Base-by-base conservation (phyloP, 257 asterid species). In the Solanum paucissectum region DNA sequence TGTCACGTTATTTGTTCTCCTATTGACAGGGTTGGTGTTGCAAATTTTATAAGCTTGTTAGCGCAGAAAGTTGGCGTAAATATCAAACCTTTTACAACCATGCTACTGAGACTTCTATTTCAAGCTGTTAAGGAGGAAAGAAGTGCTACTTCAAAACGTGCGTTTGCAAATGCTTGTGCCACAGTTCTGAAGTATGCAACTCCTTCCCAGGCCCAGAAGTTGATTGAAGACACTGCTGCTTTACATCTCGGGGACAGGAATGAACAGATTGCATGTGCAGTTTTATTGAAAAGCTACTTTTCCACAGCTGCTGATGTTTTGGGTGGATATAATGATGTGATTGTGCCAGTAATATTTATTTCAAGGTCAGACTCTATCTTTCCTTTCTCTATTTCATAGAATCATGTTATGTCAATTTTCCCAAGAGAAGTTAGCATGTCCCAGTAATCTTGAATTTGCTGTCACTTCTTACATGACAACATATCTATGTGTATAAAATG, bases 151-250 rank as follows among this genome's bases (percentile, higher is more conserved):
- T 94, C 98, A 49, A 95, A 92, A 89, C 98, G 98, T 87, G 98
- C 98, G 85, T 96, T 95, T 91, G 97, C 98, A 71, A 95, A 93
- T 94, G 99, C 99, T 58, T 97, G 98, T 90, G 97, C 99, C 49
- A 88, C 93, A 87, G 95, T 97, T 89, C 89, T 97, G 92, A 97
- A 96, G 92, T 91, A 91, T 88, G 95, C 99, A 83, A 83, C 92
- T 87, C 94, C 97, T 85, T 90, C 95, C 76, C 98, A 93, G 90
- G 98, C 98, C 86, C 98, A 95, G 92, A 95, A 93, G 89, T 90
- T 95, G 91, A 94, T 97, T 69, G 98, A 95, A 90, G 98, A 97
- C 91, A 95, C 99, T 33, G 93, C 94, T 33, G 89, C 91, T 89
- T 88, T 97, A 93, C 99, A 95, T 90, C 90, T 94, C 86, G 99